phyloP scores from a whole-genome alignment of 306 rosid genomes.

The Cucumis hystrix region DNA sequence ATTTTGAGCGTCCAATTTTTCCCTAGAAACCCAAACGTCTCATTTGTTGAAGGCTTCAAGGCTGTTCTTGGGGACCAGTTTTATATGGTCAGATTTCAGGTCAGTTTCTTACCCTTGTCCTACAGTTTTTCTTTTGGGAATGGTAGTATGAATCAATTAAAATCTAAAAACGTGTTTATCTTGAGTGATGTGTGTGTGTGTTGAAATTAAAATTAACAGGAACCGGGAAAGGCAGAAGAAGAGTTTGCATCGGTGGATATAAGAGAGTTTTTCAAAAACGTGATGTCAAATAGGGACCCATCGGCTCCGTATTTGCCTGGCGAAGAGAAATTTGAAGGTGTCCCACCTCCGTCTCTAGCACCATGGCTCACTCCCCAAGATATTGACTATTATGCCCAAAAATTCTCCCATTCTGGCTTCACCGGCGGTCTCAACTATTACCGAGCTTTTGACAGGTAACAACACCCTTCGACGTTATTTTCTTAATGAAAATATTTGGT shows the following conservation, averaged over 20 bases:
- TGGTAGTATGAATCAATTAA: no score
- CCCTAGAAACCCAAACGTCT: background rate
- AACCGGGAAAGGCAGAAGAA: background rate
- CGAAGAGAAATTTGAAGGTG: background rate
- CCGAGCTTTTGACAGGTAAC: background rate
- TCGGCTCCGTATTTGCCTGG: background rate
- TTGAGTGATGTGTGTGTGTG: background rate
- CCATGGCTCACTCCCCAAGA: conserved; percentile 34
- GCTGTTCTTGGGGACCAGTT: background rate
- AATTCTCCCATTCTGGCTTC: conserved; percentile 21
- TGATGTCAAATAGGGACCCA: background rate
- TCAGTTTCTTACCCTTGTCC: no score
- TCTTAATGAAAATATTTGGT: no score
- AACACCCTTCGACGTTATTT: no score
- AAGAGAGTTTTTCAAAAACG: background rate
- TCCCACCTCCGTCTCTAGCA: conserved; percentile 5
- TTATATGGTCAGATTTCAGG: background rate
- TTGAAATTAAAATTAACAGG: background rate
- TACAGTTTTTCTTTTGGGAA: no score
- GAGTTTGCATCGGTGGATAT: background rate
- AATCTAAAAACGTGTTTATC: no score
- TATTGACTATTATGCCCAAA: conserved; percentile 18
- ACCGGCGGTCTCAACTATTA: conserved; percentile 31
- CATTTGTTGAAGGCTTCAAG: background rate
- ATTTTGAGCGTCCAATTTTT: background rate